These are phyloP conservation scores for Aspergillus nanangensis DNA, from an alignment of 495 filamentous ascomycete species.

Conservation along the genomic window DNA sequence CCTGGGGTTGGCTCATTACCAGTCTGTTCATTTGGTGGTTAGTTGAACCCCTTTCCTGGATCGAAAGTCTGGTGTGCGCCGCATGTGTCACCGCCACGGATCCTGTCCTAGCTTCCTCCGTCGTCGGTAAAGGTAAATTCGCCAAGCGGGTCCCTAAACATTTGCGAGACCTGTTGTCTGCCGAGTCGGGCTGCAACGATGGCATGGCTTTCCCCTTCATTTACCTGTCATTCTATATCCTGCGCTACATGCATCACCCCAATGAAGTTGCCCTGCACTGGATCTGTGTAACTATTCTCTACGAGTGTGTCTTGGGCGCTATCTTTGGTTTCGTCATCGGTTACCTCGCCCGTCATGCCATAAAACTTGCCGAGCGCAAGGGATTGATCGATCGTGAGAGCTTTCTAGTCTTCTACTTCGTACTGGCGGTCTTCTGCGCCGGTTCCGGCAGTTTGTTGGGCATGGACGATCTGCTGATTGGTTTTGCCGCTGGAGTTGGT, in stretches of 20 bases:
- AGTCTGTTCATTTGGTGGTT: constrained; percentile 98
- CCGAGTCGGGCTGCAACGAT: constrained; percentile 98
- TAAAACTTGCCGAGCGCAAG: constrained; percentile 81
- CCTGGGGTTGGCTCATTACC: constrained; percentile 91
- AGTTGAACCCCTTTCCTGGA: constrained; percentile 75
- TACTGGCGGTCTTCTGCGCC: constrained; percentile 92
- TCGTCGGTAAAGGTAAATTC: constrained; percentile 98
- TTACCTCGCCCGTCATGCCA: constrained; percentile 83
- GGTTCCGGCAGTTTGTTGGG: constrained; percentile 90
- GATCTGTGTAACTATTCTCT: constrained; percentile 87
- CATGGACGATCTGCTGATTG: constrained; percentile 93
- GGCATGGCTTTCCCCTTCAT: constrained; percentile 99
- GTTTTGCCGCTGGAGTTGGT: constrained; percentile 90
- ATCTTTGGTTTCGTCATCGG: constrained; percentile 85
- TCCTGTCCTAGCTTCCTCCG: constrained; percentile 94
- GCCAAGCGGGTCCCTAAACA: constrained; percentile 96
- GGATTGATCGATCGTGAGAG: constrained; percentile 92
- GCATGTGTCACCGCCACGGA: constrained; percentile 98
- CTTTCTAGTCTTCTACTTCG: constrained; percentile 98
- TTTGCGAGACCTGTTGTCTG: constrained; percentile 89
- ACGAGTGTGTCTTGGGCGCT: constrained; percentile 93
- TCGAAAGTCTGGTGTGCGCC: constrained; percentile 79
- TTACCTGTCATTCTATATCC: constrained; percentile 85
- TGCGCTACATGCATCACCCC: constrained; percentile 67
- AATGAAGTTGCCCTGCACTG: constrained; percentile 74